Percentiles rank a stretch among this genome's conserved stretches.
phyloP scores from a whole-genome alignment of 139 green algal genomes.

The Yamagishiella unicocca region DNA sequence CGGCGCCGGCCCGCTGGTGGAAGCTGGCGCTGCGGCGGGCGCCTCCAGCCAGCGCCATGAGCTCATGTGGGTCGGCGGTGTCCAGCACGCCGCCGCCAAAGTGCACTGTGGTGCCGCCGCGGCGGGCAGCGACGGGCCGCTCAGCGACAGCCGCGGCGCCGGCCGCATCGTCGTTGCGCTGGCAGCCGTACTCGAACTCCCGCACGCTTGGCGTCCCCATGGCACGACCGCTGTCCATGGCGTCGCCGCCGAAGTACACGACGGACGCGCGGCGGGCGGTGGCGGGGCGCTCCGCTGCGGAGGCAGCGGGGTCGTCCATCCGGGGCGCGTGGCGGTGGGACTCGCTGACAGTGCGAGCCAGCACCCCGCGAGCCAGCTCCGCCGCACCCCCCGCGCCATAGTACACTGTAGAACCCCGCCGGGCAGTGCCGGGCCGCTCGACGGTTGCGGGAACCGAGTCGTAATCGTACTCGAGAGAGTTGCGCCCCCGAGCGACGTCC shows the following conservation, averaged over 20 bases:
- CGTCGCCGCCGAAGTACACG: neutral
- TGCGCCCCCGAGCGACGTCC: too few species aligned
- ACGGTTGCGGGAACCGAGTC: too few species aligned
- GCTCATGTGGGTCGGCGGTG: neutral
- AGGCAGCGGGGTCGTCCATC: too few species aligned
- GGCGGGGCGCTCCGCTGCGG: neutral
- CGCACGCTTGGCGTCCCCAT: too few species aligned
- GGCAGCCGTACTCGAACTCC: too few species aligned
- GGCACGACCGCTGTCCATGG: neutral
- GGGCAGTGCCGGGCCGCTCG: too few species aligned
- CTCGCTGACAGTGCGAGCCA: too few species aligned
- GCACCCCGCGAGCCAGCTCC: too few species aligned
- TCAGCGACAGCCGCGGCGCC: neutral
- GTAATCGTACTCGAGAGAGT: too few species aligned
- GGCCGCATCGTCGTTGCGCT: neutral
- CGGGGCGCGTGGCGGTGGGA: too few species aligned
- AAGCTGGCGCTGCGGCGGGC: slow-evolving; percentile 5
- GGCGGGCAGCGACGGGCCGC: neutral
- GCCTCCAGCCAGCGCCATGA: neutral
- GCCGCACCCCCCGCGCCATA: too few species aligned
- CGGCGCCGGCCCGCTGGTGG: neutral
- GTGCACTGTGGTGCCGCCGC: neutral
- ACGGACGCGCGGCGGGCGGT: neutral
- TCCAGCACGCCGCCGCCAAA: neutral
- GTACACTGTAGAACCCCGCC: too few species aligned